Evolutionary conservation across 768 basidiomycete species (phyloP), one percentile per base, ranked within the genome.

Genomic region (Mrakia blollopis): DNA sequence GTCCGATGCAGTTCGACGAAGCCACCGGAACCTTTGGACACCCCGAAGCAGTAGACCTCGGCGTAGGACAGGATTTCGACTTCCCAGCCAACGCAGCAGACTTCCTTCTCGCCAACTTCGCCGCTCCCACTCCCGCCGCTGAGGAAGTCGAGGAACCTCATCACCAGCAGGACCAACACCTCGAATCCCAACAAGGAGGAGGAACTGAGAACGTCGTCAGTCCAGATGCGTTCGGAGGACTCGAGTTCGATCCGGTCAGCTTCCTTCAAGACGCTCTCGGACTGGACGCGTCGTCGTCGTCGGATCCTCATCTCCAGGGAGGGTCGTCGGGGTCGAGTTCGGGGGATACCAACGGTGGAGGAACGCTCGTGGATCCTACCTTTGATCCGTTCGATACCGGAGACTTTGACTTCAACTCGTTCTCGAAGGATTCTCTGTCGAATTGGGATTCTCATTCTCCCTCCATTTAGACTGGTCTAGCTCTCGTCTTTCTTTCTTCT

Each of bases 61-160:
- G 39, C 16, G 14, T 41, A 23, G 35, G 35, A 21, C 13, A 68
- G 18, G 65, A 39, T 25, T 5, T 1, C 25, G 44, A 68, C 65
- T 68, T 68, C 65, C 65, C 65, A 35, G 65, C 65, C 37, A 68
- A 68, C 65, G 65, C 65, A 1, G 65, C 65, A 39, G 65, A 68
- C 39, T 68, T 68, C 37, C 35, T 68, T 7, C 65, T 68, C 47
- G 16, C 47, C 65, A 68, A 68, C 65, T 68, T 68, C 25, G 37
- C 35, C 25, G 65, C 37, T n/a, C 65, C 65, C 25, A 68, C 65
- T 21, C 37, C 65, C 25, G 65, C 65, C 35, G 65, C 65, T 25
- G 1, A 41, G 23, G 35, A 39, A 9, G n/a, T 39, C 65, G 35
- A 68, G 37, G 37, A 68, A 35, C 13, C 21, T 11, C 28, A 68